phyloP scores from a whole-genome alignment of 768 basidiomycete species.

The Serendipita indica region DNA sequence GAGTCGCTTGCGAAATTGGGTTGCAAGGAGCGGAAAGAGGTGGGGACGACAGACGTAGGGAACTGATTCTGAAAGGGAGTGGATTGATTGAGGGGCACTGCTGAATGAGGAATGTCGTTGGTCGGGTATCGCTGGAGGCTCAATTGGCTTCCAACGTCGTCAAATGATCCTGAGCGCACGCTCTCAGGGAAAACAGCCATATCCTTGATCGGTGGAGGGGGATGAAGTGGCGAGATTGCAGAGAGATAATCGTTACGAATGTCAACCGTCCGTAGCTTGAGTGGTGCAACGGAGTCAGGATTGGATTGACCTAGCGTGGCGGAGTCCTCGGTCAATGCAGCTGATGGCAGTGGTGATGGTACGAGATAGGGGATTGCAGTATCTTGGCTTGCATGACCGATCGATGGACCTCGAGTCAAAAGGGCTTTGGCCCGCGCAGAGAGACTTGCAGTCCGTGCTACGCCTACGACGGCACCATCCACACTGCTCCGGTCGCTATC shows the following conservation, averaged over 20 bases:
- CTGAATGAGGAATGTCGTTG: neutral
- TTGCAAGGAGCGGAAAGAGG: neutral
- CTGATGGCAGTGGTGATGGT: neutral
- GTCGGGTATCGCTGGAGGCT: neutral
- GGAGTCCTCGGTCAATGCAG: neutral
- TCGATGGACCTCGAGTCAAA: conserved; percentile 6
- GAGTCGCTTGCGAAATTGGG: neutral
- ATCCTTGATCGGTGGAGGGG: neutral
- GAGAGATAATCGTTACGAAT: neutral
- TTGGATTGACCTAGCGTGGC: neutral
- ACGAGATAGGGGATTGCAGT: neutral
- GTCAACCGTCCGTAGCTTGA: neutral
- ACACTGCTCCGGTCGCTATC: neutral
- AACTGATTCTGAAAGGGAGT: conserved; percentile 5
- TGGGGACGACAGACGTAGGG: neutral
- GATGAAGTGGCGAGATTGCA: neutral
- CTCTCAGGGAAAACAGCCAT: neutral
- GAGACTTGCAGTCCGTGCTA: neutral
- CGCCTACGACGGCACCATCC: conserved; percentile 6
- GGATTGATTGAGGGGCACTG: conserved; percentile 6
- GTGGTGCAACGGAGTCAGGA: neutral
- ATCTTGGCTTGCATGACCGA: neutral
- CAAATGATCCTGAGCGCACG: neutral
- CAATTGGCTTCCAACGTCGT: neutral
- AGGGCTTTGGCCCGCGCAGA: conserved; percentile 1